Conservation (phyloP, 495 filamentous ascomycete genomes). For the Thermochaetoides thermophila region DNA sequence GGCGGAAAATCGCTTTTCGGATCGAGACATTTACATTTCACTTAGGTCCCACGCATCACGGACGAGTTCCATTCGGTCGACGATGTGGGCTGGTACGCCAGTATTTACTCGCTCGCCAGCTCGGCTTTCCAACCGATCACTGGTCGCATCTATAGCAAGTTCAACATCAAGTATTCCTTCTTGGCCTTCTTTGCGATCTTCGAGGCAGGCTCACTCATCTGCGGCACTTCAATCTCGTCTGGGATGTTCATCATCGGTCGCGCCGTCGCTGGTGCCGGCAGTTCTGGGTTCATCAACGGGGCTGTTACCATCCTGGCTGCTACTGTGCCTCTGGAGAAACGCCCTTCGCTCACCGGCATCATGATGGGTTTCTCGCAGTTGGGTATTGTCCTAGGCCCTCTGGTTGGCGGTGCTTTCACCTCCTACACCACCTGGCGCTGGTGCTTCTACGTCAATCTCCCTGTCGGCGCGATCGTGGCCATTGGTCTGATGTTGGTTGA, state of each 20-base stretch:
- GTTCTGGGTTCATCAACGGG: conserved; percentile 25
- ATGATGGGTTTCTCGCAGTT: conserved; percentile 44
- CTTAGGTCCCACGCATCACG: conserved; percentile 32
- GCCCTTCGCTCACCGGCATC: conserved; percentile 24
- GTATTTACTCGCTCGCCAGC: conserved; percentile 36
- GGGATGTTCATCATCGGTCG: conserved; percentile 38
- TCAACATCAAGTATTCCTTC: conserved; percentile 29
- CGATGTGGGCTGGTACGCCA: conserved; percentile 40
- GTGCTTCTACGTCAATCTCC: conserved; percentile 59
- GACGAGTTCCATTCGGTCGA: conserved; percentile 29
- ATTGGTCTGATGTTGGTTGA: conserved; percentile 37
- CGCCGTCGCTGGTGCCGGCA: conserved; percentile 37
- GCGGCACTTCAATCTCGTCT: conserved; percentile 32
- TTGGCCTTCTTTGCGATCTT: conserved; percentile 25
- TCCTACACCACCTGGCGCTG: conserved; percentile 40
- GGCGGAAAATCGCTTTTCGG: too few relatives aligned
- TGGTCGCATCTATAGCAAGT: conserved; percentile 37
- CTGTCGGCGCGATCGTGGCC: conserved; percentile 47
- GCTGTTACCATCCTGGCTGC: conserved; percentile 21
- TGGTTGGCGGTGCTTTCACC: conserved; percentile 41
- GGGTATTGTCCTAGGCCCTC: conserved; percentile 51
- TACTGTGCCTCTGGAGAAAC: conserved; percentile 22
- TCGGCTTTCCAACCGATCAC: conserved; percentile 36
- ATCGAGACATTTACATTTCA: not conserved
- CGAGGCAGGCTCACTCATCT: conserved; percentile 35